These are phyloP conservation scores for Dactylellina cionopaga DNA, from an alignment of 2,329 filamentous ascomycete genomes.

Conservation along the genomic window DNA sequence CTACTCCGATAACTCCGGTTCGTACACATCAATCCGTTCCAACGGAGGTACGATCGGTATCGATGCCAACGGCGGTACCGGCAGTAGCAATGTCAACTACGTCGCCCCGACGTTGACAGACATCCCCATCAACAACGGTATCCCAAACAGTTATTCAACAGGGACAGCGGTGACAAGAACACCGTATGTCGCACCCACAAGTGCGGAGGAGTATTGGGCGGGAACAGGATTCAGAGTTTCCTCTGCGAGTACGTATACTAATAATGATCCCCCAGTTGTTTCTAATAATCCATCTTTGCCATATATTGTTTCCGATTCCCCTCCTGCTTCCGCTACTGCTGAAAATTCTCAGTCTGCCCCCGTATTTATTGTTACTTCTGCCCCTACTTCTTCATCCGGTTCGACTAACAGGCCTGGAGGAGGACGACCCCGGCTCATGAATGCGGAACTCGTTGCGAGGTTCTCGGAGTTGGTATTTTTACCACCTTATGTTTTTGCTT, in stretches of 20 bases:
- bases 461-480: slow-evolving; percentile 32
- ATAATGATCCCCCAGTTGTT: slow-evolving; percentile 1
- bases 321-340: slow-evolving; percentile 29
- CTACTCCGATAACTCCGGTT: slow-evolving; percentile 81
- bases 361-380: slow-evolving; percentile 57
- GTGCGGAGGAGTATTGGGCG: slow-evolving; percentile 54
- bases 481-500: slow-evolving; percentile 28
- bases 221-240: slow-evolving; percentile 51
- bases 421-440: slow-evolving; percentile 39
- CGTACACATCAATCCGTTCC: slow-evolving; percentile 82
- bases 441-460: slow-evolving; percentile 26
- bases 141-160: slow-evolving; percentile 86
- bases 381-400: slow-evolving; percentile 52
- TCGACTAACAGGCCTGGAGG: slow-evolving; percentile 37
- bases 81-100: slow-evolving; percentile 67
- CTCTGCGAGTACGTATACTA: slow-evolving; percentile 45
- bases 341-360: slow-evolving; percentile 55
- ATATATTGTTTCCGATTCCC: slow-evolving; percentile 46
- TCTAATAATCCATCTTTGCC: slow-evolving; percentile 33
- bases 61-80: slow-evolving; percentile 69
- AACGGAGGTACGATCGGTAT: slow-evolving; percentile 76
- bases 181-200: slow-evolving; percentile 70
- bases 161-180: slow-evolving; percentile 58
- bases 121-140: slow-evolving; percentile 63
- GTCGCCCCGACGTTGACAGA: slow-evolving; percentile 64